phyloP scores from a whole-genome alignment of 2,329 filamentous ascomycete genomes.

The Diplocarpon mali region DNA sequence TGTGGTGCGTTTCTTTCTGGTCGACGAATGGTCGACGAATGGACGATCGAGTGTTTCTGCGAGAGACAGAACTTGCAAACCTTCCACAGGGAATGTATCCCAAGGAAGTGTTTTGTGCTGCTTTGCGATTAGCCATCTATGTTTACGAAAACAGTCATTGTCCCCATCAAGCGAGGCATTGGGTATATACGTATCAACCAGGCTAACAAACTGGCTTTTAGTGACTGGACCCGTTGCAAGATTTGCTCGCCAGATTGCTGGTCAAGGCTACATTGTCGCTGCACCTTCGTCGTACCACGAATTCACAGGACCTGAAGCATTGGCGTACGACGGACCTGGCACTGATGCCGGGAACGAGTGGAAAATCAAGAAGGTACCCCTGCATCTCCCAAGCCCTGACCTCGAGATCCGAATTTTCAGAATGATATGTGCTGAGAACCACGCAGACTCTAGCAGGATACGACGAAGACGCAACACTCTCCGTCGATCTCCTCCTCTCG shows the following conservation, averaged over 20 bases:
- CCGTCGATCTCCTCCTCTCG: conserved; percentile 58
- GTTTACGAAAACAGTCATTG: background rate
- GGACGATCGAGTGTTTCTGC: no score
- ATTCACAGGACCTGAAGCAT: conserved; percentile 72
- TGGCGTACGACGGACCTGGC: conserved; percentile 78
- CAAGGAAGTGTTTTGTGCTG: no score
- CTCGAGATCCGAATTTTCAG: background rate
- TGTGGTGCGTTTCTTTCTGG: background rate
- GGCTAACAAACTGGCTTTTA: conserved; percentile 28
- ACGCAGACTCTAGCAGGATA: conserved; percentile 68
- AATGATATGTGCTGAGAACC: background rate
- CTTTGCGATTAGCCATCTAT: no score
- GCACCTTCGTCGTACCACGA: conserved; percentile 89
- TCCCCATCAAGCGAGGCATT: background rate
- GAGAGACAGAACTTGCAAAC: no score
- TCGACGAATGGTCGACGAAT: background rate
- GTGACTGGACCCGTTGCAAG: conserved; percentile 84
- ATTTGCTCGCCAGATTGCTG: conserved; percentile 84
- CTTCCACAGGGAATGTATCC: no score
- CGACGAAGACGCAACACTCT: conserved; percentile 62
- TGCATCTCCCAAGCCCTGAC: background rate
- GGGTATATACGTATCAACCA: background rate
- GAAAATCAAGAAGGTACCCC: conserved; percentile 64
- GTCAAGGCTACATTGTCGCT: conserved; percentile 86
- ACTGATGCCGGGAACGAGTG: conserved; percentile 80